Conservation (phyloP, 805 yeast species). For the Spathaspora hagerdaliae region DNA sequence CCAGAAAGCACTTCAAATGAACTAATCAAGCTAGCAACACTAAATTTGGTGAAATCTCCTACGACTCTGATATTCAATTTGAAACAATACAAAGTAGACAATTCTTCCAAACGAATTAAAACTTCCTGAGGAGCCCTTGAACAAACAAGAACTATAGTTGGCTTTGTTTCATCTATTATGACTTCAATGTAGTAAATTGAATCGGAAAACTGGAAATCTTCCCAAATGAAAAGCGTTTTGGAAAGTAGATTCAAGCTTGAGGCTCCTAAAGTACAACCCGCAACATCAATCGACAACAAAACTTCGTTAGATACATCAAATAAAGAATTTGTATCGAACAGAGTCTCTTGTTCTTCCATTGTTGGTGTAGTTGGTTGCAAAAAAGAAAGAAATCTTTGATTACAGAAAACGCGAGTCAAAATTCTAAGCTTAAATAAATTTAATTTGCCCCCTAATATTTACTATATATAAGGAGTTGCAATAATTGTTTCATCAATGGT, state of each 20-base stretch:
- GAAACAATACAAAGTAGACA: background rate
- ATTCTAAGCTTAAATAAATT: no score
- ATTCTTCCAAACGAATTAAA: constrained; percentile 1
- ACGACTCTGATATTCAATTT: constrained; percentile 3
- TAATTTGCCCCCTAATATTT: background rate
- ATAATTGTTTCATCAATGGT: constrained; percentile 26
- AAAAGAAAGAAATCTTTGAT: background rate
- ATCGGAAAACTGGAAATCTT: constrained; percentile 4
- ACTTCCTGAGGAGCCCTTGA: constrained; percentile 4
- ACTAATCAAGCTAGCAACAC: background rate
- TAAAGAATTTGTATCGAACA: background rate
- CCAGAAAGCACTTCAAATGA: background rate
- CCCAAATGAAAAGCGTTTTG: constrained; percentile 1
- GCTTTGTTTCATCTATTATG: constrained; percentile 3
- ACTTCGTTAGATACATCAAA: constrained; percentile 2
- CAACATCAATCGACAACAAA: constrained; percentile 1
- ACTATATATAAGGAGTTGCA: constrained; percentile 23
- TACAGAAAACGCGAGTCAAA: background rate
- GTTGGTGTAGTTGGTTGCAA: constrained; percentile 2
- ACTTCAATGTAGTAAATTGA: constrained; percentile 3
- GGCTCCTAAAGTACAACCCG: background rate
- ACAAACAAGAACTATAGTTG: constrained; percentile 1
- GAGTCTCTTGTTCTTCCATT: background rate
- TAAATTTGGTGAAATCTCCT: constrained; percentile 2
- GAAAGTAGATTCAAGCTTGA: constrained; percentile 1